Conservation (phyloP, 768 basidiomycete genomes). For the Tulasnella sp. region DNA sequence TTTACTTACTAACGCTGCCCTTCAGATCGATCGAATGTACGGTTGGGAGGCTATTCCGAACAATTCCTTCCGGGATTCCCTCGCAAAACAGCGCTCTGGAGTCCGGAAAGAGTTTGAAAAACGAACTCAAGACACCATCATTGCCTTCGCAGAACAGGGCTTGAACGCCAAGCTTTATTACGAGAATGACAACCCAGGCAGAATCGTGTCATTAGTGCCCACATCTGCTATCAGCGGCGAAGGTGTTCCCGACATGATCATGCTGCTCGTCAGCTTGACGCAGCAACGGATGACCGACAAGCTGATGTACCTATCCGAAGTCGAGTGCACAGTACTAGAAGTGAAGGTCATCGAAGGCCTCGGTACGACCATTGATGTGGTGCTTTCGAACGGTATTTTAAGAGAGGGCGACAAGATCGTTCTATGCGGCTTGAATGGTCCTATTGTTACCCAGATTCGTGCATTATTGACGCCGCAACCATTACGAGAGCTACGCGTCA, state of each 20-base stretch:
- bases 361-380: constrained; percentile 94
- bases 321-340: constrained; percentile 96
- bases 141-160: constrained; percentile 97
- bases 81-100: constrained; percentile 62
- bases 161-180: constrained; percentile 92
- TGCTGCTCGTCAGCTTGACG: constrained; percentile 92
- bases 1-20: constrained; percentile 8
- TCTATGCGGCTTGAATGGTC: constrained; percentile 91
- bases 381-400: constrained; percentile 87
- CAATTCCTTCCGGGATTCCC: constrained; percentile 82
- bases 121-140: constrained; percentile 66
- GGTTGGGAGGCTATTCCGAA: constrained; percentile 87
- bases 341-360: constrained; percentile 98
- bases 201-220: constrained; percentile 91
- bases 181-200: constrained; percentile 89
- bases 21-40: constrained; percentile 92
- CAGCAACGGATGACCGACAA: constrained; percentile 96
- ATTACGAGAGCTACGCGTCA: constrained; percentile 85
- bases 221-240: constrained; percentile 98
- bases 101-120: constrained; percentile 90
- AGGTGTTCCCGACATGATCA: constrained; percentile 98
- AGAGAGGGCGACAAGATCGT: constrained; percentile 89
- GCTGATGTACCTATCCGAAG: constrained; percentile 93
- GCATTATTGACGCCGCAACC: constrained; percentile 95
- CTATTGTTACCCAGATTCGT: constrained; percentile 89